Conservation (phyloP, 202 grass and related monocot species). For the Zizania palustris region DNA sequence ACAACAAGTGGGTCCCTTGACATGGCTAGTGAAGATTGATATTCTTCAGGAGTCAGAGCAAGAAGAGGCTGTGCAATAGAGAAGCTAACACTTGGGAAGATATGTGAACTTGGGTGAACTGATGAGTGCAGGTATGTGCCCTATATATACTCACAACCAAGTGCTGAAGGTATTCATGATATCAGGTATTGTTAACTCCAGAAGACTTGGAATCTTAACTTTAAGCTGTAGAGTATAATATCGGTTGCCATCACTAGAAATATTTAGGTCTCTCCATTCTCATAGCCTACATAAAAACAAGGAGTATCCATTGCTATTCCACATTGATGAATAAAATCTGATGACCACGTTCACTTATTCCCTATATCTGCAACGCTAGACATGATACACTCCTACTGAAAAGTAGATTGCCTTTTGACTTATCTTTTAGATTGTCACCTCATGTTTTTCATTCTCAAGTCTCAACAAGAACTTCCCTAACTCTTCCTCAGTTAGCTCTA, state of each 20-base stretch:
- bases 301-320: conserved; percentile 47
- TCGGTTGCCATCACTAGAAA: conserved; percentile 60
- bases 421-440: conserved; percentile 43
- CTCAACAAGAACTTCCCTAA: conserved; percentile 31
- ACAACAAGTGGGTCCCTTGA: conserved; percentile 95
- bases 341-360: conserved; percentile 65
- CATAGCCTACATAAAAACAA: conserved; percentile 41
- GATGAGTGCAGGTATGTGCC: conserved; percentile 50
- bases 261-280: conserved; percentile 46
- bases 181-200: conserved; percentile 50
- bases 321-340: conserved; percentile 80
- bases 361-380: conserved; percentile 59
- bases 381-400: conserved; percentile 49
- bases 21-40: conserved; percentile 57
- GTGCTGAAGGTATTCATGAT: conserved; percentile 53
- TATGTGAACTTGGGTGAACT: conserved; percentile 57
- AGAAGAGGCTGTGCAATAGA: conserved; percentile 38
- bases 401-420: conserved; percentile 72
- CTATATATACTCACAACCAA: conserved; percentile 63
- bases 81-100: conserved; percentile 43
- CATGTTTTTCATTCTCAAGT: conserved; percentile 31
- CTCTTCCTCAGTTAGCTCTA: conserved; percentile 38
- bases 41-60: conserved; percentile 33
- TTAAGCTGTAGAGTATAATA: conserved; percentile 46
- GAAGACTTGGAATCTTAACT: conserved; percentile 57